Evolutionary conservation across 208 protist species (phyloP).

Genomic region (Trichomonas vaginalis): DNA sequence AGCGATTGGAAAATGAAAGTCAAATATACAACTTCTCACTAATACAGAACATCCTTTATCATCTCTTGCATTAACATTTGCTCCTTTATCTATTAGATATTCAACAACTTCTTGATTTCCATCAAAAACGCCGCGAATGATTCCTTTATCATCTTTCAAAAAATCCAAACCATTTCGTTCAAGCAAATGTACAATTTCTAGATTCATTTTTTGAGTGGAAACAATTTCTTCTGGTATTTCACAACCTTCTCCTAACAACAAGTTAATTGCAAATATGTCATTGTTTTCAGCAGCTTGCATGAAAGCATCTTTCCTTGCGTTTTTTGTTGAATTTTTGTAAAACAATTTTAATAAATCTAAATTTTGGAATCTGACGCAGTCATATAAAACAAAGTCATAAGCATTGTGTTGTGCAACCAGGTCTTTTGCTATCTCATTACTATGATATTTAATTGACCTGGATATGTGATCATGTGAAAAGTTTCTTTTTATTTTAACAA

Average conservation of each 20-base stretch:
- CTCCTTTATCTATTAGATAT: background rate
- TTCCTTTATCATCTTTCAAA: background rate
- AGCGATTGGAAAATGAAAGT: background rate
- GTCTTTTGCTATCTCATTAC: background rate
- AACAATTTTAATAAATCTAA: background rate
- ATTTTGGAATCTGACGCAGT: background rate
- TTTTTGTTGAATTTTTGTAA: background rate
- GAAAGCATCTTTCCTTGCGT: background rate
- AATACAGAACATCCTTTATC: background rate
- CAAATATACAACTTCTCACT: background rate
- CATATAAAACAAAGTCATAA: background rate
- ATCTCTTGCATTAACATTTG: background rate
- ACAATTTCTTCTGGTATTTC: background rate
- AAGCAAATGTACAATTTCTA: background rate
- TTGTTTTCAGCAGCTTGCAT: background rate
- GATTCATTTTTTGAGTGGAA: background rate
- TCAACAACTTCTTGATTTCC: background rate
- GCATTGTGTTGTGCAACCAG: background rate
- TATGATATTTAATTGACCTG: background rate
- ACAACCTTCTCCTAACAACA: background rate
- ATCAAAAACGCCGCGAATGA: background rate
- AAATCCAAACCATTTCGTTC: background rate
- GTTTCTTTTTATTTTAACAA: background rate
- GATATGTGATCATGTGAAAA: background rate
- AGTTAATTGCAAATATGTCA: background rate